These are phyloP conservation scores for Leccinum subtestaceum DNA, from an alignment of 768 basidiomycete genomes.

Conservation along the genomic window DNA sequence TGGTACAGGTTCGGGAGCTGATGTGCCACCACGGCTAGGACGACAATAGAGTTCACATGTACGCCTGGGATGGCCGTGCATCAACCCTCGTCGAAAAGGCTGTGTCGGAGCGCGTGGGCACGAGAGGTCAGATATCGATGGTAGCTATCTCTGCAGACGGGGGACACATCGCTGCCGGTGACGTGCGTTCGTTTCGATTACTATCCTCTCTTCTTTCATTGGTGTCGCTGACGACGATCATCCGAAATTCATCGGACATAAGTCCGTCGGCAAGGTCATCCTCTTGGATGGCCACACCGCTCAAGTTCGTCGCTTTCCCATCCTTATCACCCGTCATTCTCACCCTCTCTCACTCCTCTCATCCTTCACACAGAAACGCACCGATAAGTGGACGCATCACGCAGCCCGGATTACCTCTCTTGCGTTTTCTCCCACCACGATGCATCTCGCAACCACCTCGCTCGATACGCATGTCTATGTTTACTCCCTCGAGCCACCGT, in stretches of 20 bases:
- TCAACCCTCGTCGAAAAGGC: conserved; percentile 47
- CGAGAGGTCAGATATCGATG: conserved; percentile 58
- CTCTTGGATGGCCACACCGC: conserved; percentile 70
- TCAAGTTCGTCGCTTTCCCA: conserved; percentile 35
- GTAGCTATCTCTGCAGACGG: conserved; percentile 83
- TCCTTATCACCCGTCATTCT: not conserved
- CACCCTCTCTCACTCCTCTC: not conserved
- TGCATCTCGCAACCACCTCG: conserved; percentile 81
- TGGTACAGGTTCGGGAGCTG: not conserved
- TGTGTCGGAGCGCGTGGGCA: conserved; percentile 61
- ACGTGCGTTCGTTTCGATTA: conserved; percentile 50
- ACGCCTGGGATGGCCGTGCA: conserved; percentile 65
- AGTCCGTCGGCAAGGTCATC: conserved; percentile 81
- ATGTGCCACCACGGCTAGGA: conserved; percentile 26
- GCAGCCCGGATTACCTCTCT: conserved; percentile 77
- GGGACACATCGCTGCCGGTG: conserved; percentile 72
- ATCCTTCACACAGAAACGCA: conserved; percentile 46
- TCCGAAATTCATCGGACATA: not conserved
- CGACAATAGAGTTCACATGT: conserved; percentile 75
- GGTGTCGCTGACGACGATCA: conserved; percentile 4
- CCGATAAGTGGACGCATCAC: conserved; percentile 85
- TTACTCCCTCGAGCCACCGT: conserved; percentile 71
- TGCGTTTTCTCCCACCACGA: conserved; percentile 30
- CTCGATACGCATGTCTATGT: conserved; percentile 93
- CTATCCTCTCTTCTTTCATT: not conserved